Percentiles rank a stretch among this genome's conserved stretches.
Evolutionary conservation across 2,329 filamentous ascomycete species (phyloP).

Genomic region (Corinectria fuckeliana): DNA sequence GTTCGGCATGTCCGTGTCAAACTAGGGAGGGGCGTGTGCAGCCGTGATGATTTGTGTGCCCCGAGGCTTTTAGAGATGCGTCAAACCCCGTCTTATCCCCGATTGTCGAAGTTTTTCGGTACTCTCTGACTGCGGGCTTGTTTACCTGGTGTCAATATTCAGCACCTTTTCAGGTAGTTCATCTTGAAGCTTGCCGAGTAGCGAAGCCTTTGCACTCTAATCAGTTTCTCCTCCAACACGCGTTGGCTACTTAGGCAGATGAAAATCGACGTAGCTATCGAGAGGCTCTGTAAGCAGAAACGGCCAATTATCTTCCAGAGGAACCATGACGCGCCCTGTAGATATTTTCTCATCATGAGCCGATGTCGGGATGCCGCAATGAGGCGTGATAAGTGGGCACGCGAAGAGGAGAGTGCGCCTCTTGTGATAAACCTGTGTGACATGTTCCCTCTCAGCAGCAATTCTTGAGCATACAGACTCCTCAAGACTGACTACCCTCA

Average conservation of each 20-base stretch:
- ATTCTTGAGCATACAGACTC: background rate
- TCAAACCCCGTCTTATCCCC: background rate
- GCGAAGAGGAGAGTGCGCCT: background rate
- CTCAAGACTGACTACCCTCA: background rate
- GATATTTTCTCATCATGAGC: too few relatives aligned
- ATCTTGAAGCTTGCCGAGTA: background rate
- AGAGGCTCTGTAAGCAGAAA: too few relatives aligned
- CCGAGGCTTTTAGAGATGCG: background rate
- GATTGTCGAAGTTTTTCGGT: background rate
- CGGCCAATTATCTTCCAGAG: too few relatives aligned
- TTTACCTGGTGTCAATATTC: background rate
- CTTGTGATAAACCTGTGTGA: background rate
- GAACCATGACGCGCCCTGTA: too few relatives aligned
- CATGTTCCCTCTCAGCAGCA: background rate
- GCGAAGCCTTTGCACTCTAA: background rate
- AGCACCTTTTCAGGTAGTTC: background rate
- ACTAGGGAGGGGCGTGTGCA: background rate
- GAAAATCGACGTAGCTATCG: background rate
- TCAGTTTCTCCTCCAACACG: background rate
- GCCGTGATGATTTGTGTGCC: background rate
- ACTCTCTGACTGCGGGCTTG: background rate
- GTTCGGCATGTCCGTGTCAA: background rate
- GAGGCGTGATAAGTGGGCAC: too few relatives aligned
- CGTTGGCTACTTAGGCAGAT: background rate
- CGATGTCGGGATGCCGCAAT: too few relatives aligned